Evolutionary conservation across 1,284 basidiomycete genomes (phyloP).

Genomic region (Sphagnurus paluster): DNA sequence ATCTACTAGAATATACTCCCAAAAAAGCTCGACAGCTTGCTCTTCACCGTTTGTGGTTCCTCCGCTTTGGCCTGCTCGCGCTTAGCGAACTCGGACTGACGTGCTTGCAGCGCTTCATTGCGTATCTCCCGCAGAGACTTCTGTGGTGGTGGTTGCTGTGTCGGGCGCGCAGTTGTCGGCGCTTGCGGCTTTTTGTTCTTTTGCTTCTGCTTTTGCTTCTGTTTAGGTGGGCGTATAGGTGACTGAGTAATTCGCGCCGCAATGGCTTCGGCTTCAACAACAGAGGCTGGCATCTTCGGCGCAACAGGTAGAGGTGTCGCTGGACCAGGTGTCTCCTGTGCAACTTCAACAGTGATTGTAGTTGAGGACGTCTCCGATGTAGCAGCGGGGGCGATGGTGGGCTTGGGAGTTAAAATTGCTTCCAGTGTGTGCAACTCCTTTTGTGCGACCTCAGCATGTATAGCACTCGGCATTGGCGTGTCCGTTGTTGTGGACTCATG

Average conservation of each 20-base stretch:
- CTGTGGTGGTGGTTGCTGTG: background rate
- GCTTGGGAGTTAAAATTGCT: too few species aligned
- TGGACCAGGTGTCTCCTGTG: too few species aligned
- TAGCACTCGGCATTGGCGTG: slow-evolving; percentile 12
- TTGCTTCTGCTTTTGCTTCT: slow-evolving; percentile 3
- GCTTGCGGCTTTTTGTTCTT: slow-evolving; percentile 1
- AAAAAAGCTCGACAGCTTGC: slow-evolving; percentile 13
- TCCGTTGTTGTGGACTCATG: slow-evolving; percentile 12
- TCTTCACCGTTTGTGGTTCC: slow-evolving; percentile 6
- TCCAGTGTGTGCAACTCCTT: background rate
- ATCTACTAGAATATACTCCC: slow-evolving; percentile 12
- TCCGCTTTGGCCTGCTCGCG: background rate
- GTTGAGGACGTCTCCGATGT: too few species aligned
- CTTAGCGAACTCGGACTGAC: slow-evolving; percentile 1
- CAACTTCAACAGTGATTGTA: too few species aligned
- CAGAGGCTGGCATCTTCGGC: background rate
- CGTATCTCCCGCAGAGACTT: slow-evolving; percentile 4
- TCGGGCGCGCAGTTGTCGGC: too few species aligned
- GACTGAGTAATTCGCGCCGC: background rate
- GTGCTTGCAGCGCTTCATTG: background rate
- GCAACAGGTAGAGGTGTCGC: background rate
- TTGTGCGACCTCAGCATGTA: background rate
- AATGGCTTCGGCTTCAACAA: slow-evolving; percentile 2
- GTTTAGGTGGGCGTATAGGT: background rate
- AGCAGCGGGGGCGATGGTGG: too few species aligned